phyloP scores from a whole-genome alignment of 1,284 basidiomycete species.

The Paramarasmius palmivorus region DNA sequence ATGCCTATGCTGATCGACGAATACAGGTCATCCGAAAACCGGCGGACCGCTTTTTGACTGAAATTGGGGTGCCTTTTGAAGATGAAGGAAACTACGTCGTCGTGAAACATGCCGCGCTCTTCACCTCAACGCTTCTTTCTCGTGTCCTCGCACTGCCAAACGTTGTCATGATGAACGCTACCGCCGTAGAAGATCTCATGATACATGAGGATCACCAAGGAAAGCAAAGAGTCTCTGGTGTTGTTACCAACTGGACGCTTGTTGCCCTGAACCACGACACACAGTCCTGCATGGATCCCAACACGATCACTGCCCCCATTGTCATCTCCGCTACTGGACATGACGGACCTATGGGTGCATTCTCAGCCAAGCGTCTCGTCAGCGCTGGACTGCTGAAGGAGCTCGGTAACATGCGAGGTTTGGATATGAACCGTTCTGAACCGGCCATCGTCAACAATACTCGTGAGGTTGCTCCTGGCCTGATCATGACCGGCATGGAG shows the following conservation, averaged over 20 bases:
- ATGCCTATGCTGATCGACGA: not conserved
- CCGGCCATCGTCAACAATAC: constrained; percentile 78
- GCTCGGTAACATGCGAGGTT: constrained; percentile 79
- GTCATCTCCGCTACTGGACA: constrained; percentile 72
- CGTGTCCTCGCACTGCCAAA: constrained; percentile 76
- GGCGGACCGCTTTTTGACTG: constrained; percentile 72
- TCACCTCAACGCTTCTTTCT: constrained; percentile 80
- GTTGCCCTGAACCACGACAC: constrained; percentile 82
- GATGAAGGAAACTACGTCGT: constrained; percentile 83
- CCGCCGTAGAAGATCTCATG: constrained; percentile 78
- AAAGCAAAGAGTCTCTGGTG: constrained; percentile 74
- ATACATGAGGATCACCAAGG: constrained; percentile 61
- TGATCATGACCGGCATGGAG: constrained; percentile 85
- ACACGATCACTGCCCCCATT: constrained; percentile 81
- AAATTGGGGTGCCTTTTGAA: constrained; percentile 78
- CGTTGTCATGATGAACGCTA: constrained; percentile 77
- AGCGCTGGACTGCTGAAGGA: constrained; percentile 76
- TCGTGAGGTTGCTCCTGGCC: constrained; percentile 78
- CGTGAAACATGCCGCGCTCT: constrained; percentile 80
- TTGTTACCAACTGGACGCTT: constrained; percentile 86
- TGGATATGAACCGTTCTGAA: constrained; percentile 81
- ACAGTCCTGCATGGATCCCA: constrained; percentile 87
- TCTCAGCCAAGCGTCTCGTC: constrained; percentile 81
- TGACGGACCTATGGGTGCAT: constrained; percentile 86
- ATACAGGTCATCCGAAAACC: constrained; percentile 77